phyloP scores from a whole-genome alignment of 202 grass and related monocot genomes.

The Hordeum pubiflorum region DNA sequence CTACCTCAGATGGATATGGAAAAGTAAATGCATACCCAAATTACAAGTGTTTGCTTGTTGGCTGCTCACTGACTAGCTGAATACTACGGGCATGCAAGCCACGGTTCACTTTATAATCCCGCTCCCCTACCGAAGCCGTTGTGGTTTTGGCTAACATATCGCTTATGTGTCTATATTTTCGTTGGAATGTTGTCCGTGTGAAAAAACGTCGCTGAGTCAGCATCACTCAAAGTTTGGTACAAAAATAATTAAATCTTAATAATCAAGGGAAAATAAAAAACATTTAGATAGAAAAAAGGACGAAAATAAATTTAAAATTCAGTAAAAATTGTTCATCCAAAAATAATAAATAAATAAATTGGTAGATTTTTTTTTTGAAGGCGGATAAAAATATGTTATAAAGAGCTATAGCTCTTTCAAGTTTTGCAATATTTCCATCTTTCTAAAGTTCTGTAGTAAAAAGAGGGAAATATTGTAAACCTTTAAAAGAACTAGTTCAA shows the following conservation, averaged over 20 bases:
- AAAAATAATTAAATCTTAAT: too few relatives aligned
- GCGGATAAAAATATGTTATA: not conserved
- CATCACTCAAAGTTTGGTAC: too few relatives aligned
- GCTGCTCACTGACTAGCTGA: not conserved
- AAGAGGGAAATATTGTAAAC: not conserved
- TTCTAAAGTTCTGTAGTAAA: not conserved
- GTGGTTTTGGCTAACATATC: not conserved
- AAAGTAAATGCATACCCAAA: not conserved
- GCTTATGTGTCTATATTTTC: not conserved
- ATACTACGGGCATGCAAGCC: not conserved
- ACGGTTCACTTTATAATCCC: not conserved
- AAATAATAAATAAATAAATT: not conserved
- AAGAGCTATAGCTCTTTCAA: too few relatives aligned
- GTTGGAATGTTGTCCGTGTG: not conserved
- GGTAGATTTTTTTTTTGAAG: not conserved
- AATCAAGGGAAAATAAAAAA: too few relatives aligned
- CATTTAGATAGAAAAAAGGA: too few relatives aligned
- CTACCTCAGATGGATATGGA: not conserved
- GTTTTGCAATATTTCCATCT: not conserved
- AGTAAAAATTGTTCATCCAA: not conserved
- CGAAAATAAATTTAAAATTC: too few relatives aligned
- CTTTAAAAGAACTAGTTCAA: not conserved
- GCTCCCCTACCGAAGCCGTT: not conserved
- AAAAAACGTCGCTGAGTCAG: too few relatives aligned
- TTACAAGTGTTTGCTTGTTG: not conserved